Percentiles rank a stretch among this genome's conserved stretches.
Evolutionary conservation across 192 early-diverging fungal species (phyloP).

Genomic region (Coemansia sp.): DNA sequence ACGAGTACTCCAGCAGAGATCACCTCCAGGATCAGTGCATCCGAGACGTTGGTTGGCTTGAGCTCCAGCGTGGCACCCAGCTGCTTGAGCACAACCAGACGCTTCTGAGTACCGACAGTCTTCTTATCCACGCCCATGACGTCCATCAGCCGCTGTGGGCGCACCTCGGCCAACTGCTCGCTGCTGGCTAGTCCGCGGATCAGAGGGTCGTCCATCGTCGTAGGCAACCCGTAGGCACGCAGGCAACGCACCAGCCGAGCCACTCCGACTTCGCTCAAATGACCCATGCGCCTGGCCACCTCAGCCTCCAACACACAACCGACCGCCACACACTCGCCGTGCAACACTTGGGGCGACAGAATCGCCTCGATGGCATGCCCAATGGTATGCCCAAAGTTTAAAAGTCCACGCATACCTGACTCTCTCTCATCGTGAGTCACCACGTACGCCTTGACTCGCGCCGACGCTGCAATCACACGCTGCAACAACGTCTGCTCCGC

Average conservation of each 20-base stretch:
- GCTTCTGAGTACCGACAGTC: slow-evolving; percentile 89
- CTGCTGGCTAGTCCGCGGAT: slow-evolving; percentile 66
- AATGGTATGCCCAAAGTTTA: slow-evolving; percentile 97
- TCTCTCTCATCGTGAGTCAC: slow-evolving; percentile 97
- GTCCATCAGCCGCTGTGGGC: slow-evolving; percentile 80
- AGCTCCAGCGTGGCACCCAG: slow-evolving; percentile 88
- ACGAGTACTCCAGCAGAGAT: slow-evolving; percentile 78
- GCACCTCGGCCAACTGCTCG: slow-evolving; percentile 64
- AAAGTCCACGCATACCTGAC: slow-evolving; percentile 87
- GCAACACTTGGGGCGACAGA: slow-evolving; percentile 83
- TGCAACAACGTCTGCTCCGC: slow-evolving; percentile 68
- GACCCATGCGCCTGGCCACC: slow-evolving; percentile 84
- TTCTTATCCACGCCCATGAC: slow-evolving; percentile 97
- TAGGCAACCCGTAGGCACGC: slow-evolving; percentile 85
- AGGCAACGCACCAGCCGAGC: slow-evolving; percentile 84
- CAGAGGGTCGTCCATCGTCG: slow-evolving; percentile 79
- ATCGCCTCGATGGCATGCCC: slow-evolving; percentile 97
- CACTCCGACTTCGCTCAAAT: slow-evolving; percentile 83
- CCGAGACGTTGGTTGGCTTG: slow-evolving; percentile 80
- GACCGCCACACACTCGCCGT: slow-evolving; percentile 96
- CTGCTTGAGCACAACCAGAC: slow-evolving; percentile 80
- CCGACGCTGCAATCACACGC: slow-evolving; percentile 85
- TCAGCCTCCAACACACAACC: slow-evolving; percentile 97
- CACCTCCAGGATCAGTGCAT: slow-evolving; percentile 81
- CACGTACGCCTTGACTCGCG: slow-evolving; percentile 89